A percentile compares a stretch with the other conserved stretches of the same genome.
Evolutionary conservation across 2,329 filamentous ascomycete species (phyloP).

Genomic region (Hymenoscyphus repandus): DNA sequence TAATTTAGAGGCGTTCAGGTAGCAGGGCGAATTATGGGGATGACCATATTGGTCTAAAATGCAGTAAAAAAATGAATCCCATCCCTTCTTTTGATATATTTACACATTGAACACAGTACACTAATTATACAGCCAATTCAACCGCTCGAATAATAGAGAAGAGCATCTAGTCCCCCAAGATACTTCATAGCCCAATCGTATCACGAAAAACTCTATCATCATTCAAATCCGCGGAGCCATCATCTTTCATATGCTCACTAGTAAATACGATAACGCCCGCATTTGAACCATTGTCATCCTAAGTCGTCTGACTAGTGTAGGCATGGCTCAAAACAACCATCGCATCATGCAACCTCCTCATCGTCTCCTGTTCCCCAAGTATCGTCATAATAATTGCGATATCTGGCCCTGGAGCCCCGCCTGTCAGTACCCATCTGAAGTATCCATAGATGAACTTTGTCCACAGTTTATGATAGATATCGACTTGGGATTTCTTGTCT

Average conservation of each 20-base stretch:
- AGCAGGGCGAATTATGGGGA: slow-evolving; percentile 13
- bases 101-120: no score
- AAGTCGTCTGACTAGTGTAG: not conserved
- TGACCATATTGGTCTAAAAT: slow-evolving; percentile 7
- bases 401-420: slow-evolving; percentile 46
- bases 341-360: slow-evolving; percentile 33
- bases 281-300: not conserved
- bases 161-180: no score
- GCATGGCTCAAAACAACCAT: slow-evolving; percentile 12
- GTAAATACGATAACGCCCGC: no score
- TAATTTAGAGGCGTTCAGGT: slow-evolving; percentile 18
- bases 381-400: slow-evolving; percentile 49
- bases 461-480: slow-evolving; percentile 10
- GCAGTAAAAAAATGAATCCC: not conserved
- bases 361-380: slow-evolving; percentile 46
- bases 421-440: slow-evolving; percentile 50
- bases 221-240: no score
- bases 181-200: no score
- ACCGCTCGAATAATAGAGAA: no score
- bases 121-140: no score
- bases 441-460: slow-evolving; percentile 47
- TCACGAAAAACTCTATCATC: no score
- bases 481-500: no score
- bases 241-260: not conserved
- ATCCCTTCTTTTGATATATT: not conserved